Base-by-base conservation (phyloP, 352 stramenopile genomes). In the Peronosclerospora sorghi region DNA sequence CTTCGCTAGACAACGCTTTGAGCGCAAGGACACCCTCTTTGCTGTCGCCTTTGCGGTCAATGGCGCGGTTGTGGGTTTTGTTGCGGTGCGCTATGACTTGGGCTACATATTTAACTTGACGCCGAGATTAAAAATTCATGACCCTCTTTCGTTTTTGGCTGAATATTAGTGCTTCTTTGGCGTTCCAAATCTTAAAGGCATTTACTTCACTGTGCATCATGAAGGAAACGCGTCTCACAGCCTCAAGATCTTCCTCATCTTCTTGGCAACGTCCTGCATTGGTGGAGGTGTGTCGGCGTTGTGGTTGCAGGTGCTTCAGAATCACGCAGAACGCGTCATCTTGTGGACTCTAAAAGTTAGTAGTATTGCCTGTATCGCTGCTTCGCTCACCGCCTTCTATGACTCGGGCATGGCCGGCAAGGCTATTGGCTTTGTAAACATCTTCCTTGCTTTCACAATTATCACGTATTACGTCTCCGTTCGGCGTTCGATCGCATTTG, bases 141-240 rank as follows among this genome's bases (percentile, higher is more conserved):
- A n/a, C n/a, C n/a, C n/a, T n/a, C n/a, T n/a, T n/a, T n/a, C n/a
- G n/a, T n/a, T n/a, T n/a, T n/a, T n/a, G n/a, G n/a, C n/a, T n/a
- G n/a, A n/a, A n/a, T n/a, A n/a, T n/a, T n/a, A 93, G 80, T 45
- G 88, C 12, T 65, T 74, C 19, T 79, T 79, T 37, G 80, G 80
- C 4, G 48, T 87, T 6, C 80, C 80, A 17, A 91, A 89, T 36
- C 56, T 73, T 1, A 82, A 68, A 5, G 75, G 68, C 28, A 68
- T 89, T 39, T 78, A 85, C 58, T 93, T 93, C 41, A 93, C 80
- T 13, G 60, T 68, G 10, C 80, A 93, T 38, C 53, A 59, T 12
- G 71, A 76, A 12, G 56, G 61, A 19, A 56, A 58, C 0, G 58
- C 68, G 17, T 92, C 80, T 14, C 80, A 90, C 41, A 78, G 78